Evolutionary conservation across 2,329 filamentous ascomycete species (phyloP), one percentile per base, ranked within the genome.

Genomic region (Colletotrichum neosansevieriae): DNA sequence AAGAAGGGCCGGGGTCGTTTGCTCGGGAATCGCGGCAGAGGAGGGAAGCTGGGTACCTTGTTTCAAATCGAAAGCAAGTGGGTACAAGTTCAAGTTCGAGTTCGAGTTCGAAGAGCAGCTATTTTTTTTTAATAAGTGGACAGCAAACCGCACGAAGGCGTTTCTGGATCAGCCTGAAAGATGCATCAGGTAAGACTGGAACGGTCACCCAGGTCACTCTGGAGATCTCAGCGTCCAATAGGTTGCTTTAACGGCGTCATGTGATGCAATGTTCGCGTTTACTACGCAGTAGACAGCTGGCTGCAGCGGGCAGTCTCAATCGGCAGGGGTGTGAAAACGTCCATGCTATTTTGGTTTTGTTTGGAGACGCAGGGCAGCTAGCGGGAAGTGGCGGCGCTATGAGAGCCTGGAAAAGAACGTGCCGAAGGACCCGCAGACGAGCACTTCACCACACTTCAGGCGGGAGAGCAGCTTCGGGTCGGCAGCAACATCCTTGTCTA

Each of bases 281-380:
- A n/a, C n/a, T n/a, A n/a, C n/a, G n/a, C n/a, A n/a, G n/a, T n/a
- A 24, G 65, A 68, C 61, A 68, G 65, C 54, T 65, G 65, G 47
- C 65, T 38, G 45, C 64, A 67, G 15, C 24, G 51, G 32, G 49
- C 15, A 51, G 29, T 51, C 60, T 54, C 29, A 29, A 29, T 29
- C 24, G 21, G 7, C 29, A 9, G 29, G 29, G 29, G 24, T 29
- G 24, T 4, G 3, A 29, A 29, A 29, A 29, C 24, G 24, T 29
- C 24, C 24, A 29, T 29, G 24, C 24, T 29, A n/a, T n/a, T n/a
- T n/a, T n/a, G n/a, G n/a, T n/a, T n/a, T n/a, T n/a, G 19, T 29
- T 17, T 1, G n/a, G 13, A 51, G 34, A 21, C 21, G 49, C 44
- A 51, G 32, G 24, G 45, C 44, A 15, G 56, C 24, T 50, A 61